Conservation (phyloP, 108 stramenopile species). For the Craspedostauros australis region DNA sequence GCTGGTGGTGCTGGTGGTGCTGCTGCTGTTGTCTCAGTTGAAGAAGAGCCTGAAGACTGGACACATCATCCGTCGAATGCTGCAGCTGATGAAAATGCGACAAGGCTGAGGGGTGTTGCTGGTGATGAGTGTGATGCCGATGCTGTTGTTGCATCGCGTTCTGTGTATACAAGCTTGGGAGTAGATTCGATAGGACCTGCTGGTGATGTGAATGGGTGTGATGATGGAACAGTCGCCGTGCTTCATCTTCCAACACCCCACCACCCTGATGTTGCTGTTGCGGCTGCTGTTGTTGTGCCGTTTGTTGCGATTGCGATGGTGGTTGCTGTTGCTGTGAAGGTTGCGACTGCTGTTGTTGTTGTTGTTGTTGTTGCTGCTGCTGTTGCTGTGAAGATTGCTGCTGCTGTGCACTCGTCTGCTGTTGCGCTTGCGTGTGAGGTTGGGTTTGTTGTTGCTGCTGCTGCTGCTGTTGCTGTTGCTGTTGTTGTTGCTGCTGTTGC, state of each 20-base stretch:
- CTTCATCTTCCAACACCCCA: slow-evolving; percentile 21
- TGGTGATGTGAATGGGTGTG: slow-evolving; percentile 28
- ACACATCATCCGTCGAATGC: too few species aligned
- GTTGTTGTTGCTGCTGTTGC: slow-evolving; percentile 3
- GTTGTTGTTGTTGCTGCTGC: slow-evolving; percentile 13
- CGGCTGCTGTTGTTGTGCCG: slow-evolving; percentile 20
- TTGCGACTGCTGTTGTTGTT: slow-evolving; percentile 24
- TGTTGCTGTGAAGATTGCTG: slow-evolving; percentile 5
- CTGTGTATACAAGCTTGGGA: background rate
- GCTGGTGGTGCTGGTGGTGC: slow-evolving; percentile 1
- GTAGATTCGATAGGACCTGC: slow-evolving; percentile 24
- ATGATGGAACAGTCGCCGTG: slow-evolving; percentile 22
- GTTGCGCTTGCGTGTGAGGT: slow-evolving; percentile 1
- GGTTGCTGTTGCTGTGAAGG: slow-evolving; percentile 28
- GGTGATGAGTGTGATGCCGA: background rate
- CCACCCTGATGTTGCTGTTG: slow-evolving; percentile 1
- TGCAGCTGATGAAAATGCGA: background rate
- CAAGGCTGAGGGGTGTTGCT: background rate
- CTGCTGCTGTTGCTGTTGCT: slow-evolving; percentile 22
- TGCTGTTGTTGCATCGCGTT: slow-evolving; percentile 1
- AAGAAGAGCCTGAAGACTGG: too few species aligned
- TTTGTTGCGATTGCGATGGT: slow-evolving; percentile 18
- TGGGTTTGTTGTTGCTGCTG: slow-evolving; percentile 19
- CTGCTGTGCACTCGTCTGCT: background rate
- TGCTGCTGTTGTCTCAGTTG: background rate